Evolutionary conservation across 179 eudicot genomes (phyloP), one percentile per base, ranked within the genome.

Genomic region (Spergularia azorica): DNA sequence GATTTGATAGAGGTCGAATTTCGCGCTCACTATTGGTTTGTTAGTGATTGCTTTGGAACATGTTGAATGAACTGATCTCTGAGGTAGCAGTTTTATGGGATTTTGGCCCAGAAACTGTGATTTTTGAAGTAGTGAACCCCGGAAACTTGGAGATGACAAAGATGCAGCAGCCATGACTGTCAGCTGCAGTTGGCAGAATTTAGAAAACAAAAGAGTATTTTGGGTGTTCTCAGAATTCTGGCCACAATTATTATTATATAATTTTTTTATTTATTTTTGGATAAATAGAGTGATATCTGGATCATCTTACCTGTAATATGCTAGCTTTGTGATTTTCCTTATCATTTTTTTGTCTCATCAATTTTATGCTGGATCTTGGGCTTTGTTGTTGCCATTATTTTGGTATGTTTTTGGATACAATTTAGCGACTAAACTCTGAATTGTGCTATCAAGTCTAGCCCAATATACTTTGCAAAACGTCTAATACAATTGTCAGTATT

Each of bases 41-140:
- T 11, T 32, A 63, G 76, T 51, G 61, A 73, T 60, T 58, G 56
- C 54, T 79, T 69, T 81, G 69, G 74, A 76, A 61, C 18, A 63
- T 70, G 72, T 60, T 10, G 67, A 57, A 13, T 71, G 43, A 14
- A 46, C 9, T 77, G 86, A 32, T 81, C 82, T 83, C 32, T 57
- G 87, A 59, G 80, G 55, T 63, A 68, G 52, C 58, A 64, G 15
- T 80, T 69, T 71, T 81, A 81, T 36, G 43, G 71, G 79, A 77
- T 86, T 77, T 75, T 86, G 89, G 83, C 90, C 92, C 0, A 86
- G 86, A 74, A 92, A 91, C 10, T 68, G 85, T 52, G 98, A 86
- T 82, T 88, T 87, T 51, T 81, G 84, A 50, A 79, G 84, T 51
- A 77, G 63, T 39, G 81, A 67, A 62, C 72, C 78, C 82, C 81